A percentile compares a stretch with the other conserved stretches of the same genome.
Conservation (phyloP, 2,329 filamentous ascomycete genomes). For the Chlorencoelia australis region DNA sequence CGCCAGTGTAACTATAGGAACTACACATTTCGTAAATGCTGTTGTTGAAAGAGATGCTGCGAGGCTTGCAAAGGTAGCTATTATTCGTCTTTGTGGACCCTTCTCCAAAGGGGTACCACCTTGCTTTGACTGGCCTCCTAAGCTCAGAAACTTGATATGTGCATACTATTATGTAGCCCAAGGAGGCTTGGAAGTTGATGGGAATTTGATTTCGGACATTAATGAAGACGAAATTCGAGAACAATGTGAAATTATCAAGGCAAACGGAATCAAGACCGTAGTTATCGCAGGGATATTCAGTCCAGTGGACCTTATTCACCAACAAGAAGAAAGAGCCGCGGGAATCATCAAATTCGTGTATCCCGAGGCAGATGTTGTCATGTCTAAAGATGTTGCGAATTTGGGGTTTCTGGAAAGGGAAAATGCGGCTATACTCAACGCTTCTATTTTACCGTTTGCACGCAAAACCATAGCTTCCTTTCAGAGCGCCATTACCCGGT, state of each 20-base stretch:
- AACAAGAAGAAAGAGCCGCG: constrained; percentile 35
- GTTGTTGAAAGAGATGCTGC: constrained; percentile 42
- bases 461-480: constrained; percentile 44
- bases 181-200: constrained; percentile 37
- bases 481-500: constrained; percentile 37
- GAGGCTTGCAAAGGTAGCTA: constrained; percentile 40
- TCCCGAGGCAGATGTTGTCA: constrained; percentile 30
- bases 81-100: constrained; percentile 43
- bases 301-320: constrained; percentile 39
- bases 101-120: constrained; percentile 33
- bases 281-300: constrained; percentile 42
- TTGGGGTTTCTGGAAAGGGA: constrained; percentile 43
- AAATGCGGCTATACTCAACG: constrained; percentile 53
- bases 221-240: constrained; percentile 7
- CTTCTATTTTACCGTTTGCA: constrained; percentile 46
- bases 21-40: constrained; percentile 49
- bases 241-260: constrained; percentile 11
- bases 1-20: constrained; percentile 15
- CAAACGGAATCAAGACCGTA: constrained; percentile 34
- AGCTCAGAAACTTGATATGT: constrained; percentile 37
- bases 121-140: constrained; percentile 41
- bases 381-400: constrained; percentile 42
- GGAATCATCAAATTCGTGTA: constrained; percentile 7
- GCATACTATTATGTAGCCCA: constrained; percentile 36
- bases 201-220: constrained; percentile 11